Evolutionary conservation across 352 stramenopile species (phyloP), one percentile per base, ranked within the genome.

Genomic region (Phytophthora chlamydospora): DNA sequence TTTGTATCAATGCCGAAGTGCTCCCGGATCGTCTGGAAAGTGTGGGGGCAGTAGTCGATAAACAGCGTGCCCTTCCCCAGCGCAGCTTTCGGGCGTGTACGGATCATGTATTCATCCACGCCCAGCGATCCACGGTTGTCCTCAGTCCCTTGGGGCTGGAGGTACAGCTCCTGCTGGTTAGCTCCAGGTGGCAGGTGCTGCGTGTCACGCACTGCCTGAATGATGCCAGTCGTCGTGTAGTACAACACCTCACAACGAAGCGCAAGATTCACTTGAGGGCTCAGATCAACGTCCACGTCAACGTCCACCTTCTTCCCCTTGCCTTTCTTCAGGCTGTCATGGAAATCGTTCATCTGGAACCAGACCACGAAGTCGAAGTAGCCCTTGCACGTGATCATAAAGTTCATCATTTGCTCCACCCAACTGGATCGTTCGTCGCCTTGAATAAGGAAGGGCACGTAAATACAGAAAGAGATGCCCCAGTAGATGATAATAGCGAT

Each of bases 401-500:
- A 95, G 61, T 85, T 90, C 85, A 93, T 95, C 68, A 94, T 80
- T 62, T 95, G 83, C 34, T 67, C 68, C 10, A 95, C 62, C 68
- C 73, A 68, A 32, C 57, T 63, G 13, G 66, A 72, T 32, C 78
- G 74, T 14, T 76, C 80, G 7, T 84, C 36, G 2, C 68, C 70
- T 62, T 91, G 68, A n/a, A 91, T 70, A 24, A 96, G 59, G 56
- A 93, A 96, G 41, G 87, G 87, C 53, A 96, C 83, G 66, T 94
- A 96, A 58, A 94, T 73, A 54, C 78, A 74, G 62, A 96, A 94
- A 13, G 84, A 93, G 60, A 96, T 63, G 12, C 79, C 82, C 87
- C 87, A 96, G 71, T 96, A 96, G 54, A 96, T 92, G 70, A 96
- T 93, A 59, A 96, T 94, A n/a, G 87, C 87, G 34, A 95, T 93